Base-by-base conservation (phyloP, 208 protist genomes). In the Trypanosomatidae sp. region DNA sequence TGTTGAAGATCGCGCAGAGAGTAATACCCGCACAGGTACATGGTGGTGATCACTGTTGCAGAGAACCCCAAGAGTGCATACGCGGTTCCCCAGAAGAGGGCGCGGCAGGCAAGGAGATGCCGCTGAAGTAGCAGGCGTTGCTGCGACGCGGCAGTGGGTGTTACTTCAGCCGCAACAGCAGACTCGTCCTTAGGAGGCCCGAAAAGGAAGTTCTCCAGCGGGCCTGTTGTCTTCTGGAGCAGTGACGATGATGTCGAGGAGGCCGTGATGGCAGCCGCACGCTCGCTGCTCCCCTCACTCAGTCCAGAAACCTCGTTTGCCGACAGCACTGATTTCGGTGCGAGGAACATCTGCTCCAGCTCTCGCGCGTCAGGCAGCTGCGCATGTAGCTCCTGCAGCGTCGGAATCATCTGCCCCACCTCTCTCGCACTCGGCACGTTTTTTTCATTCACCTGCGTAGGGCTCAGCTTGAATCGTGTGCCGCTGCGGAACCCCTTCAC, bases 81-180 rank as follows among this genome's bases (percentile, higher is more conserved):
- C 41, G 85, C 12, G 15, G 91, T 89, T 6, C 91, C 91, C 84
- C 83, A 93, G 30, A 88, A 41, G 39, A 96, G 80, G 3, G 91
- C 89, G 3, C 71, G 75, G 71, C 90, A 96, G 6, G 91, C 91
- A 1, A 96, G 69, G 12, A 94, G 59, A 74, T 94, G 87, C 33
- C 89, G 71, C 6, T 77, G 73, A n/a, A 62, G 36, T 30, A 52
- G 43, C 0, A 25, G 41, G 10, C 30, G n/a, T 22, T 22, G 25
- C 52, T 56, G 39, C 33, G 43, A 47, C 22, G 66, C 22, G 7
- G 66, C 1, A 25, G 66, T 50, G 2, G 47, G n/a, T 22, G 33
- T 60, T 9, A 19, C 72, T 1, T 56, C 50, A 17, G 12, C 66
- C 28, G 67, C 66, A 25, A 66, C 43, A 30, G 66, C 73, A n/a